A percentile compares a stretch with the other conserved stretches of the same genome.
These are phyloP conservation scores for Entomortierella beljakovae DNA, from an alignment of 192 early-diverging fungal genomes.

Conservation along the genomic window DNA sequence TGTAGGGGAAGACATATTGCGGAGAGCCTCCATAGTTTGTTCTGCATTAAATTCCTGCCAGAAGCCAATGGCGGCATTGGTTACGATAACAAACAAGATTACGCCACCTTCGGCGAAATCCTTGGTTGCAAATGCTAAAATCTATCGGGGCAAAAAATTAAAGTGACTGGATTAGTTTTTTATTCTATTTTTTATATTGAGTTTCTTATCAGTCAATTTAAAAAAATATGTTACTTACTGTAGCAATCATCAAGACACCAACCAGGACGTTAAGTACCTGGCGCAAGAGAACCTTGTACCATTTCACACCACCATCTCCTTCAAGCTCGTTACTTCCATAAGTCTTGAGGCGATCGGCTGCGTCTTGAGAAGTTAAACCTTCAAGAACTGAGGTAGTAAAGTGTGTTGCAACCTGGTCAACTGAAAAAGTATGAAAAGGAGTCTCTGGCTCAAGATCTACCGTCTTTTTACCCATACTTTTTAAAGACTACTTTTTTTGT, in stretches of 20 bases:
- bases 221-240: constrained; percentile 21
- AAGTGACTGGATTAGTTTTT: no score
- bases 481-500: background rate
- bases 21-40: constrained; percentile 93
- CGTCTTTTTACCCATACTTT: constrained; percentile 23
- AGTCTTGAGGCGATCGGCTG: constrained; percentile 45
- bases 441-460: constrained; percentile 43
- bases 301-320: constrained; percentile 74
- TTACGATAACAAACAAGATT: constrained; percentile 79
- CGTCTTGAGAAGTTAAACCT: constrained; percentile 64
- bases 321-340: constrained; percentile 74
- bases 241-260: constrained; percentile 71
- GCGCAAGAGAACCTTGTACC: constrained; percentile 68
- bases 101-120: constrained; percentile 84
- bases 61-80: constrained; percentile 92
- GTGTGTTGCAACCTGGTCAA: constrained; percentile 24
- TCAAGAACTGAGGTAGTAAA: constrained; percentile 33
- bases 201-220: background rate
- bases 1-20: constrained; percentile 89
- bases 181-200: background rate
- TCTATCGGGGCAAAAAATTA: constrained; percentile 15
- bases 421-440: constrained; percentile 39
- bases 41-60: constrained; percentile 94
- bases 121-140: constrained; percentile 72
- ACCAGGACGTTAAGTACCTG: constrained; percentile 78